Evolutionary conservation across 1,139 yeast genomes (phyloP).

Genomic region (Yamadazyma epiphylla): DNA sequence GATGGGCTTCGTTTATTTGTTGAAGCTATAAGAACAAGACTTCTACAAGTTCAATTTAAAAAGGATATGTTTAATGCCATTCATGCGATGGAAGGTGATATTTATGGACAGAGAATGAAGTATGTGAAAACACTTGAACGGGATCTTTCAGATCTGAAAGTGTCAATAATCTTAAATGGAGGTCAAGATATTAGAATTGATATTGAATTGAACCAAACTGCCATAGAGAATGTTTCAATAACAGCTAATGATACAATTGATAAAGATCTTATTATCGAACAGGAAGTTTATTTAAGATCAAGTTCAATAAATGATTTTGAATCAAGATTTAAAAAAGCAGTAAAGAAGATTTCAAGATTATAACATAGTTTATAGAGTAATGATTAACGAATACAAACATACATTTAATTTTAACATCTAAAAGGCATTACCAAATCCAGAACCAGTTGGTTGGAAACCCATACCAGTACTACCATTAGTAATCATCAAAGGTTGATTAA

Average conservation of each 20-base stretch:
- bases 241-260: neutral
- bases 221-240: neutral
- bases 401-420: constrained; percentile 7
- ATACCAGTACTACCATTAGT: constrained; percentile 55
- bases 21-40: constrained; percentile 13
- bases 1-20: constrained; percentile 11
- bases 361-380: neutral
- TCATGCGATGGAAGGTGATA: constrained; percentile 8
- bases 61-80: constrained; percentile 26
- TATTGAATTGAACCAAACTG: neutral
- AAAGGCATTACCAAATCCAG: constrained; percentile 61
- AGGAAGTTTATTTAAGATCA: neutral
- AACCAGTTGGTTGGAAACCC: constrained; percentile 64
- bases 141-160: neutral
- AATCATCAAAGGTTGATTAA: constrained; percentile 59
- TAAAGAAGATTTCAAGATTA: constrained; percentile 6
- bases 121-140: neutral
- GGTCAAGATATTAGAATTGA: neutral
- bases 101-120: constrained; percentile 5
- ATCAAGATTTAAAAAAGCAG: neutral
- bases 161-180: no score
- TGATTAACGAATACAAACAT: neutral
- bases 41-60: constrained; percentile 25
- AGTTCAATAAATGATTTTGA: neutral
- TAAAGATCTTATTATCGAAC: neutral